Evolutionary conservation across 768 basidiomycete genomes (phyloP).

Genomic region (Termitomyces bulborhizus): DNA sequence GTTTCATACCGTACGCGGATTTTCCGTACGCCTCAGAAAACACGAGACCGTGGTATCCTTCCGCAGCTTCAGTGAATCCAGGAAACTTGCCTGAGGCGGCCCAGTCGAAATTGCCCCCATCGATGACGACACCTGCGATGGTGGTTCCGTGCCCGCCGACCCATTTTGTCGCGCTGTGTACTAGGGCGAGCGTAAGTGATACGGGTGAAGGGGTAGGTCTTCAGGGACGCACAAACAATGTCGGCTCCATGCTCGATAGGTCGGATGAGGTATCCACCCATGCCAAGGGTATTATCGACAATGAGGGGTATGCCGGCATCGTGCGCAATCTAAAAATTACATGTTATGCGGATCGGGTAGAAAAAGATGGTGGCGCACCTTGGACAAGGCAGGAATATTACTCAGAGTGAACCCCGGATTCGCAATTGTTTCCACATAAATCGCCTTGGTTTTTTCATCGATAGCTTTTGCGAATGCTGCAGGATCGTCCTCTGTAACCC

Average conservation of each 20-base stretch:
- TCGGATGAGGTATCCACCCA: constrained; percentile 64
- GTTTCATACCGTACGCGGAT: constrained; percentile 56
- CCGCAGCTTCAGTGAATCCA: constrained; percentile 67
- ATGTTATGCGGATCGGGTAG: background rate
- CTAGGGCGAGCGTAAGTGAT: constrained; percentile 17
- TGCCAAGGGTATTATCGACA: constrained; percentile 78
- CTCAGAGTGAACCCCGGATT: constrained; percentile 70
- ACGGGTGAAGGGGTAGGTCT: background rate
- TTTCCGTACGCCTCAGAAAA: constrained; percentile 63
- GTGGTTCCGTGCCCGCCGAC: constrained; percentile 79
- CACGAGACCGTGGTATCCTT: constrained; percentile 61
- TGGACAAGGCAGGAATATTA: constrained; percentile 63
- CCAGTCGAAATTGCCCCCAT: constrained; percentile 76
- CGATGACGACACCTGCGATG: constrained; percentile 71
- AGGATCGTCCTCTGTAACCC: constrained; percentile 52
- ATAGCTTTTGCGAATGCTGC: constrained; percentile 61
- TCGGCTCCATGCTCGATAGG: constrained; percentile 77
- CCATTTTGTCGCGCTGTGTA: constrained; percentile 84
- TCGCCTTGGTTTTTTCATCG: constrained; percentile 71
- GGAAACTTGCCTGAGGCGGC: constrained; percentile 63
- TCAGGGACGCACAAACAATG: constrained; percentile 46
- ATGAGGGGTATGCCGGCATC: constrained; percentile 68
- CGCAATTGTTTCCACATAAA: constrained; percentile 73
- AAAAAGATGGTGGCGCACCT: constrained; percentile 31
- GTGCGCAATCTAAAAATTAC: constrained; percentile 54